Base-by-base conservation (phyloP, 179 eudicot genomes). In the Beta corolliflora region DNA sequence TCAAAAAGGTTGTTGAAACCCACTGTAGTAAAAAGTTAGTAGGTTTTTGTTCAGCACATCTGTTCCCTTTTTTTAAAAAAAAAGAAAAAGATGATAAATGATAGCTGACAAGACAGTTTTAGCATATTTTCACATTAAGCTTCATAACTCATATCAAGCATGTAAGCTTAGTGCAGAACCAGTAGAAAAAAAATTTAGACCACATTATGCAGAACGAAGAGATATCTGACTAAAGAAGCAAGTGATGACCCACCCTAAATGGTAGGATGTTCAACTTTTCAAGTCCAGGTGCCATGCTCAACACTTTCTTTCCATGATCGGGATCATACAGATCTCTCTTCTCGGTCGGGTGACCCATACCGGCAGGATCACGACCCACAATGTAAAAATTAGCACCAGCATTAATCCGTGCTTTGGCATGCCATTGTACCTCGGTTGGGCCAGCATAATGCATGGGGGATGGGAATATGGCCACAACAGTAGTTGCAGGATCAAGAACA, bases 361-460 rank as follows among this genome's bases (percentile, higher is more conserved):
- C 99, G 61, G 99, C 99, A 72, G 98, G 98, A 73, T 92, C 98
- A 71, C 98, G 91, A 25, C 97, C 98, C 14, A 94, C 98, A 21
- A 94, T 95, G 72, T 95, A 95, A 84, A 95, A 95, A 84, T 95
- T 94, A 45, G 99, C 99, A 31, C 99, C 99, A 6, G 99, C 98
- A 88, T 95, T 95, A 8, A 95, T 94, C 46, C 99, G 93, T 56
- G 99, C 95, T 85, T 95, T 95, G 71, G 99, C 99, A 79, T 95
- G 98, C 98, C 97, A 94, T 76, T 94, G 98, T 64, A 94, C 98
- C 89, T 94, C 98, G 48, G 96, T 94, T 75, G 98, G 98, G 61
- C 98, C 98, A 44, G 97, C 97, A 85, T 94, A 94, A 84, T 93
- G 98, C 98, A 94, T 94, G 48, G 98, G 97, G 21, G 97, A 94